A percentile compares a stretch with the other conserved stretches of the same genome.
These are phyloP conservation scores for Fusarium sp. DNA, from an alignment of 2,329 filamentous ascomycete genomes.

Conservation along the genomic window DNA sequence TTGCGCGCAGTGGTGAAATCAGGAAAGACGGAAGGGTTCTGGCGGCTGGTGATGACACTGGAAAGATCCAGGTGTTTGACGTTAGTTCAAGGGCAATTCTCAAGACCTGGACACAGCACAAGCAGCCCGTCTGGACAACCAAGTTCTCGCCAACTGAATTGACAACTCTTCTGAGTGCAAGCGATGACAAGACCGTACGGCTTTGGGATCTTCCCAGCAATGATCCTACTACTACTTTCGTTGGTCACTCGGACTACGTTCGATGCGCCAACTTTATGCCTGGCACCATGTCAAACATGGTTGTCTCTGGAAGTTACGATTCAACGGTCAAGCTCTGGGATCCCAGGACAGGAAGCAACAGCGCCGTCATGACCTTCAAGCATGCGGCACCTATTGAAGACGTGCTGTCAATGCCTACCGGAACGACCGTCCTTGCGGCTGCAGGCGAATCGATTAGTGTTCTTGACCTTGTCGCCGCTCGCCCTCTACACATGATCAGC, in stretches of 20 bases:
- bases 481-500: constrained; percentile 86
- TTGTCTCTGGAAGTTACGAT: constrained; percentile 95
- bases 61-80: constrained; percentile 96
- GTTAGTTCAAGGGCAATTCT: constrained; percentile 89
- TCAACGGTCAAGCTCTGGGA: constrained; percentile 96
- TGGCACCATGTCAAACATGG: constrained; percentile 76
- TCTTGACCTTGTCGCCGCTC: constrained; percentile 91
- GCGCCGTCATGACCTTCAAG: constrained; percentile 91
- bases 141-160: constrained; percentile 92
- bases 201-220: constrained; percentile 94
- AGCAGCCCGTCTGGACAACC: constrained; percentile 93
- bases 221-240: constrained; percentile 81
- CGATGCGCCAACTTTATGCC: constrained; percentile 90
- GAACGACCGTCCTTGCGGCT: constrained; percentile 87
- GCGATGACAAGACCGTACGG: constrained; percentile 92
- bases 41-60: constrained; percentile 91
- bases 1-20: constrained; percentile 90
- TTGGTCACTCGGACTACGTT: constrained; percentile 94
- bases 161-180: constrained; percentile 88
- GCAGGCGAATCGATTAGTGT: constrained; percentile 91
- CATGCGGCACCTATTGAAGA: constrained; percentile 90
- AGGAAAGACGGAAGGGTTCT: constrained; percentile 90
- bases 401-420: constrained; percentile 88
- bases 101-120: constrained; percentile 95
- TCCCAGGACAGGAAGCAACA: constrained; percentile 77